Percentiles rank a stretch among this genome's conserved stretches.
Evolutionary conservation across 2,329 filamentous ascomycete species (phyloP).

Genomic region (Curvularia lunata): DNA sequence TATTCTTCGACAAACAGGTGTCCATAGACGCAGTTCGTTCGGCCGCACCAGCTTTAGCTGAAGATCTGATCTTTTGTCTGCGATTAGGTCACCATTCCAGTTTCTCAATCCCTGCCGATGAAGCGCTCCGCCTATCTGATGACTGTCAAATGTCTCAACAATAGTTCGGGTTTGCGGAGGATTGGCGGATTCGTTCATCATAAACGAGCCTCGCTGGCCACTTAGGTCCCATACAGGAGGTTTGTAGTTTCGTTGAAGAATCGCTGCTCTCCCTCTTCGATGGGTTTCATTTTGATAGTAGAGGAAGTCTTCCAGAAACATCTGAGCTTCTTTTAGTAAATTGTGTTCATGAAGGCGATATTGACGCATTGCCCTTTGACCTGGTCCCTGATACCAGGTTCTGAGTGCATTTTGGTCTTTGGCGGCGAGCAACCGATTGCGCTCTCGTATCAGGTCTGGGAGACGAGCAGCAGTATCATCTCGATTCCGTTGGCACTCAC

Average conservation of each 20-base stretch:
- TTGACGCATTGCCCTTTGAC: not conserved
- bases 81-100: not conserved
- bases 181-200: not conserved
- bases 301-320: not conserved
- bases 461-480: not conserved
- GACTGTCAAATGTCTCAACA: not conserved
- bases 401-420: not conserved
- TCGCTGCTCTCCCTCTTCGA: not conserved
- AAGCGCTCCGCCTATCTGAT: not conserved
- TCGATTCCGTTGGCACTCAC: not conserved
- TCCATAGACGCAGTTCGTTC: constrained; percentile 3
- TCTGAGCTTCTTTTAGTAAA: not conserved
- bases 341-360: not conserved
- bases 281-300: not conserved
- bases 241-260: no score
- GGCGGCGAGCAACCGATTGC: not conserved
- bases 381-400: not conserved
- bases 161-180: not conserved
- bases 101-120: not conserved
- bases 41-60: not conserved
- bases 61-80: not conserved
- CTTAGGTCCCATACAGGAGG: not conserved
- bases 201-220: not conserved
- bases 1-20: not conserved
- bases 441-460: not conserved